Evolutionary conservation across 2,329 filamentous ascomycete genomes (phyloP), one percentile per base, ranked within the genome.

Genomic region (Fusarium napiforme): DNA sequence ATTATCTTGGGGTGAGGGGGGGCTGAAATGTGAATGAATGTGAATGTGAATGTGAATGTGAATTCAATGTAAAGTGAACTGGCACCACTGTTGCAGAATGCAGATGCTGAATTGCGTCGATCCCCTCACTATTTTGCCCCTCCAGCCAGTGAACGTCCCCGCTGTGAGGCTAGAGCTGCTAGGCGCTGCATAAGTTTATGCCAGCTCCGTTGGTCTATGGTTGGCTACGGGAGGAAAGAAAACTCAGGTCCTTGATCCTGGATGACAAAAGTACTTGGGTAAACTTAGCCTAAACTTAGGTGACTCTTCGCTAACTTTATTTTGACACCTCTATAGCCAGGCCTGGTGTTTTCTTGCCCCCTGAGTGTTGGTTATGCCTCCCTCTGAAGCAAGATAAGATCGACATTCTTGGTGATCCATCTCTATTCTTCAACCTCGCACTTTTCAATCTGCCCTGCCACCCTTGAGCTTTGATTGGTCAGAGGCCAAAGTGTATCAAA

Each of bases 71-170:
- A 21, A 39, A 59, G 60, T 77, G 76, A 74, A 76, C 76, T 78
- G 76, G 75, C 77, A 77, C 72, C 77, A 75, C 77, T 79, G 69
- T 71, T 78, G 76, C 76, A 77, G 49, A 55, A 39, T 60, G 56
- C 23, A 60, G 68, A 49, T 59, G 47, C 62, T 63, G 49, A 65
- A 65, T 60, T 67, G 57, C 71, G 78, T 71, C 73, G 76, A 79
- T 80, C 77, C 66, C 66, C 63, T 72, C 72, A 69, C 70, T 70
- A 46, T 60, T 45, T 39, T 55, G 50, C 64, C 52, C 62, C 37
- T 42, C 36, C 50, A 67, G 37, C 61, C 70, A 76, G 72, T 75
- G 43, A 69, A 52, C 75, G 75, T 78, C 65, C 65, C 67, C 58
- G 61, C 36, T 61, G 59, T 64, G 56, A 60, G 64, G 72, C 53